Evolutionary conservation across 352 stramenopile species (phyloP), one percentile per base, ranked within the genome.

Genomic region (Phytophthora constricta): DNA sequence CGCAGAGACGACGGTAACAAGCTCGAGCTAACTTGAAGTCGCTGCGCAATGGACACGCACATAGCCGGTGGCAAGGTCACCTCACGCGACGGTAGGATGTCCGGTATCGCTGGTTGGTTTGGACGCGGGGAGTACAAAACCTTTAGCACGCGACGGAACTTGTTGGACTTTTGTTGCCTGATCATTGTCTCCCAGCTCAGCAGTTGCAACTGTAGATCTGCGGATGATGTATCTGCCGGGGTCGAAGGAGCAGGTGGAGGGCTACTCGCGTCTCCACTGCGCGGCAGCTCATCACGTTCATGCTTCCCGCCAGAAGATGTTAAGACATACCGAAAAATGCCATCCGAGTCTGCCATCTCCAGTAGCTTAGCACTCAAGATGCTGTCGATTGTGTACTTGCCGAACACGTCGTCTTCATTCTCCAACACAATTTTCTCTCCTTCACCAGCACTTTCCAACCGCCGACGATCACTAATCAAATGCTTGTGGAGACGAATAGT

Each of bases 121-220:
- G 65, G 70, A 22, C 34, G 19, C 45, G 54, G 56, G n/a, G 54
- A 46, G 46, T 87, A 94, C 9, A 89, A 37, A 33, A 94, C 82
- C 58, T 92, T 92, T 34, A 94, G 76, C 4, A 94, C 84, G 17
- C 84, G 79, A 17, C 62, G 62, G 49, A 90, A 91, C 22, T 59
- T 66, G 4, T 22, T 49, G 3, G 46, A 56, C 37, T 55, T 41
- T 5, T 72, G 53, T 14, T 55, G 52, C 26, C 82, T 76, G 25
- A 91, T 70, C 74, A 81, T 88, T 3, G 82, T 84, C 26, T 94
- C 84, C 86, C 86, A 94, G 59, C 77, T 89, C 10, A 94, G 62
- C 27, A 94, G 51, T 51, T 94, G 86, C 48, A 92, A 26, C 46
- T 73, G 54, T 27, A 81, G 58, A 20, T 64, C 41, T 10, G 52